Evolutionary conservation across 148 eudicot species (phyloP), one percentile per base, ranked within the genome.

Genomic region (Vaccinium darrowii): DNA sequence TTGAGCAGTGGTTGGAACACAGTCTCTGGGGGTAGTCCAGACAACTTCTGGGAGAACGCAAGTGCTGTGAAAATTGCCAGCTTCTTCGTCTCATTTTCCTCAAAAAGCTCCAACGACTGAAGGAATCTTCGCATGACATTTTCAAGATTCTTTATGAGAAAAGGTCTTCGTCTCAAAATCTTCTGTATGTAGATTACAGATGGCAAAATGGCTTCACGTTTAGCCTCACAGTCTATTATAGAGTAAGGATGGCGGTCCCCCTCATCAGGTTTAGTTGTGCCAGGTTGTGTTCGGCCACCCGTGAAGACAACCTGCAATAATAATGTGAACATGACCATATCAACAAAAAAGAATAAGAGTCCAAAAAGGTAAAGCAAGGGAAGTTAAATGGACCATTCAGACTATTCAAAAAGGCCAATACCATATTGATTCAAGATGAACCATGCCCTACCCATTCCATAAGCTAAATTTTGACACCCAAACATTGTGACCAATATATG

Each of bases 271-370:
- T 97, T 97, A 53, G 93, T 90, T 49, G 99, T 97, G 88, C 98
- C 98, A 85, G 99, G 99, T 88, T 97, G 99, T 84, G 99, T 95
- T 62, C 98, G 98, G 10, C 94, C 95, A 58, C 99, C 99, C 19
- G 89, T 97, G 93, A 97, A 97, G 85, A 90, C 90, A 52, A 97
- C 98, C 99, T 97, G 90, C 49, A 73, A 43, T 43, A 18, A 81
- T 79, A 60, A 84, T 52, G 73, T 47, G 67, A 60, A 84, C n/a
- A 5, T 51, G 21, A 73, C 54, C 10, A 58, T 7, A 7, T 8
- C 62, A 9, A 12, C n/a, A 53, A 60, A 63, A 15, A 65, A 78
- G 50, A 69, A 27, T 12, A 25, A 57, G 39, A 57, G 25, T 1
- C 39, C 43, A 65, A 81, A 57, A 25, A 14, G 51, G 58, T 63